A percentile compares a stretch with the other conserved stretches of the same genome.
These are phyloP conservation scores for Kondoa malvinella DNA, from an alignment of 768 basidiomycete genomes.

Conservation along the genomic window DNA sequence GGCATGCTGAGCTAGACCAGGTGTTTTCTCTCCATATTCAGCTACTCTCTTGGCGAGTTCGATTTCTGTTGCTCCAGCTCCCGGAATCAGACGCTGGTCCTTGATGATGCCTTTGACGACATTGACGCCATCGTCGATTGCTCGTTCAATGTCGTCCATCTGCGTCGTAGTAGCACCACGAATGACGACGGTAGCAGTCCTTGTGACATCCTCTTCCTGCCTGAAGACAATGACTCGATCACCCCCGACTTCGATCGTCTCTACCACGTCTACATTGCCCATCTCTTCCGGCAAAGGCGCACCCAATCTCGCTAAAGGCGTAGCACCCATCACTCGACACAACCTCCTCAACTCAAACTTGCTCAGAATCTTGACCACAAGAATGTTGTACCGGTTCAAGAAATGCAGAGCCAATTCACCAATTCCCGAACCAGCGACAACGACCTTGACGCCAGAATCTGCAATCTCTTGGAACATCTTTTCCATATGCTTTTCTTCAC, in stretches of 20 bases:
- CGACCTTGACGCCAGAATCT: constrained; percentile 79
- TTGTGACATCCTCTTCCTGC: constrained; percentile 66
- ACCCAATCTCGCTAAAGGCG: constrained; percentile 85
- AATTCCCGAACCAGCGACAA: constrained; percentile 80
- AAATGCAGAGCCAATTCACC: constrained; percentile 95
- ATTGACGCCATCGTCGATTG: constrained; percentile 90
- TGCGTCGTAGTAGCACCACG: constrained; percentile 88
- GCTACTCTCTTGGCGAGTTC: constrained; percentile 77
- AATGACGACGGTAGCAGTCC: constrained; percentile 85
- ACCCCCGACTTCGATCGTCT: constrained; percentile 88
- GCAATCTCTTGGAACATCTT: constrained; percentile 89
- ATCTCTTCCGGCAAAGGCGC: constrained; percentile 93
- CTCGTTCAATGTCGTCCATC: constrained; percentile 87
- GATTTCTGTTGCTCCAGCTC: constrained; percentile 84
- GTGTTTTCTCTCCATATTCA: constrained; percentile 66
- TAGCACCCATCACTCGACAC: constrained; percentile 88
- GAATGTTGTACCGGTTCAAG: constrained; percentile 80
- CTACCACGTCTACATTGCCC: constrained; percentile 81
- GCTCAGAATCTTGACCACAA: constrained; percentile 88
- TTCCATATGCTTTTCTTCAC: constrained; percentile 92
- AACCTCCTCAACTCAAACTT: constrained; percentile 92
- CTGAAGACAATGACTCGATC: constrained; percentile 93
- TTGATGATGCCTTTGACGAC: constrained; percentile 85
- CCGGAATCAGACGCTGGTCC: constrained; percentile 74
- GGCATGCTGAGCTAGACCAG: constrained; percentile 81